phyloP scores from a whole-genome alignment of 192 early-diverging fungal genomes.

The Backusella morwellensis region DNA sequence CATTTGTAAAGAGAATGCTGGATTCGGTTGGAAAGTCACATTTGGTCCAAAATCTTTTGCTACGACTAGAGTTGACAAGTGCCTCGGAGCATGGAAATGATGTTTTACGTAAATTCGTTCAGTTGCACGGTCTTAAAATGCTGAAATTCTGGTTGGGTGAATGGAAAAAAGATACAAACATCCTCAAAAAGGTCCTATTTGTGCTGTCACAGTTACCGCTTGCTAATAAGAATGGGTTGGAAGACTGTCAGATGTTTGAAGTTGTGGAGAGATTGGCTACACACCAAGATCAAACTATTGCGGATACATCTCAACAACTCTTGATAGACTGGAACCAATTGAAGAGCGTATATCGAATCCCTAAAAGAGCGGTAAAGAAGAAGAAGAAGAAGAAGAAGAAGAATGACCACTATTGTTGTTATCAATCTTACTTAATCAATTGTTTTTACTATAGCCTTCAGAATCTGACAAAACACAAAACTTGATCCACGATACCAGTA shows the following conservation, averaged over 20 bases:
- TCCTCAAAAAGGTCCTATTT: slow-evolving; percentile 49
- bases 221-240: slow-evolving; percentile 73
- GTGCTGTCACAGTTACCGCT: slow-evolving; percentile 79
- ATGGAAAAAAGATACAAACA: slow-evolving; percentile 59
- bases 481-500: not conserved
- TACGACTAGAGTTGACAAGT: slow-evolving; percentile 61
- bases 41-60: slow-evolving; percentile 56
- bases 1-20: slow-evolving; percentile 74
- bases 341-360: slow-evolving; percentile 57
- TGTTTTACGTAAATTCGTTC: slow-evolving; percentile 58
- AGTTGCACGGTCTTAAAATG: slow-evolving; percentile 69
- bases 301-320: slow-evolving; percentile 46
- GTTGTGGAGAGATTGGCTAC: slow-evolving; percentile 53
- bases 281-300: slow-evolving; percentile 43
- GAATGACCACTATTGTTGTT: not conserved
- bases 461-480: not conserved
- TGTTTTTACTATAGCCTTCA: not conserved
- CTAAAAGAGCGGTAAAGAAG: slow-evolving; percentile 45
- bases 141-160: slow-evolving; percentile 73
- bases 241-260: slow-evolving; percentile 75
- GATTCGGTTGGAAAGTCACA: slow-evolving; percentile 51
- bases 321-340: slow-evolving; percentile 48
- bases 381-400: not conserved
- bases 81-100: slow-evolving; percentile 18
- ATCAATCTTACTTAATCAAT: not conserved